These are phyloP conservation scores for Pholiota conissans DNA, from an alignment of 768 basidiomycete species.

Conservation along the genomic window DNA sequence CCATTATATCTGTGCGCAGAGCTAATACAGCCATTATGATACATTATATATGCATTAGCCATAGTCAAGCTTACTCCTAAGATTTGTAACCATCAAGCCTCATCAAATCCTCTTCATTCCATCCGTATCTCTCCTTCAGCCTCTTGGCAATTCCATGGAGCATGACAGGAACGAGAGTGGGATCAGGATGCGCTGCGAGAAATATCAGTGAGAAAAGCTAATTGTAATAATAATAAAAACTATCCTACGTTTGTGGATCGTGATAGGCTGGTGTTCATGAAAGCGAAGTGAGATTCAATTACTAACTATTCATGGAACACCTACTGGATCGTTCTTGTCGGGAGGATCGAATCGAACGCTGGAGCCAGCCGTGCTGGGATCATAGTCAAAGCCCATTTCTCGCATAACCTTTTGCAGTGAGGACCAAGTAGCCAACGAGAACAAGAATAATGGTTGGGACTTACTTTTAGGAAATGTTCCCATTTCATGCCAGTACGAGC, in stretches of 20 bases:
- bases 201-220: constrained; percentile 5
- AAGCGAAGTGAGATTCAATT: neutral
- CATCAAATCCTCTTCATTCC: constrained; percentile 51
- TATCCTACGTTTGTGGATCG: constrained; percentile 71
- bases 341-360: constrained; percentile 84
- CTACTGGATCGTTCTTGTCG: constrained; percentile 39
- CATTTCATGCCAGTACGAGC: constrained; percentile 68
- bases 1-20: too few relatives aligned
- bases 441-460: constrained; percentile 6
- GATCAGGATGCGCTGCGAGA: constrained; percentile 68
- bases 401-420: constrained; percentile 57
- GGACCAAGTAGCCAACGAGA: neutral
- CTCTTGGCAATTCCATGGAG: constrained; percentile 57
- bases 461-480: constrained; percentile 76
- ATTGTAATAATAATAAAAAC: neutral
- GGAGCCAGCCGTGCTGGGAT: constrained; percentile 77
- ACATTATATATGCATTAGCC: neutral
- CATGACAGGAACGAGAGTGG: constrained; percentile 52
- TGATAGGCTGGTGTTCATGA: constrained; percentile 52
- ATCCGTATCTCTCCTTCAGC: constrained; percentile 66
- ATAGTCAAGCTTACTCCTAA: neutral
- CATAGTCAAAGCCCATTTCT: constrained; percentile 75
- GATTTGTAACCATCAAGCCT: constrained; percentile 4
- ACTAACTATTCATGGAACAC: constrained; percentile 9
- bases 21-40: constrained; percentile 1